These are phyloP conservation scores for Yarrowia hollandica DNA, from an alignment of 805 yeast genomes.

Conservation along the genomic window DNA sequence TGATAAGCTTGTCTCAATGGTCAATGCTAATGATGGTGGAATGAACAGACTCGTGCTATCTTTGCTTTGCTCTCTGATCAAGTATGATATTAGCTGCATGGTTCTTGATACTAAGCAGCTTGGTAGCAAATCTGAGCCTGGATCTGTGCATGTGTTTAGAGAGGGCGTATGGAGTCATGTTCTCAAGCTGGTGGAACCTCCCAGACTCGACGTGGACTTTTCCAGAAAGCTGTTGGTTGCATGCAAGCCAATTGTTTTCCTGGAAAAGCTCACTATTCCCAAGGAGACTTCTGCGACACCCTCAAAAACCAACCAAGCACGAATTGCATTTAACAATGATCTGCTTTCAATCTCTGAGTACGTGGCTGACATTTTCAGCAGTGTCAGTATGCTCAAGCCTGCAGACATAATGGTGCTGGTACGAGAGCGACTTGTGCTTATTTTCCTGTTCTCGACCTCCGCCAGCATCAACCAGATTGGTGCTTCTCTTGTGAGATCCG, in stretches of 20 bases:
- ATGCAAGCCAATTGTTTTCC: slow-evolving; percentile 1
- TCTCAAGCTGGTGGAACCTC: slow-evolving; percentile 11
- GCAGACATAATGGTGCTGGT: slow-evolving; percentile 4
- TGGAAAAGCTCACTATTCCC: slow-evolving; percentile 4
- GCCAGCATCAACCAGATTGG: slow-evolving; percentile 8
- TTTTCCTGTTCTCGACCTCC: slow-evolving; percentile 7
- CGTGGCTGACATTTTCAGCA: slow-evolving; percentile 10
- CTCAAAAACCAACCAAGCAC: neutral
- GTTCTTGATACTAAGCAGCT: slow-evolving; percentile 8
- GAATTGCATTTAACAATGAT: slow-evolving; percentile 5
- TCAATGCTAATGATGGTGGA: neutral
- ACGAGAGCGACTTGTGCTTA: neutral
- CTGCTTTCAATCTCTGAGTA: neutral
- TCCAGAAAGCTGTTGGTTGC: slow-evolving; percentile 1
- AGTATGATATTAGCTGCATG: slow-evolving; percentile 20
- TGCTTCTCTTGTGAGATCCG: slow-evolving; percentile 9
- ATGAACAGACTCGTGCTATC: neutral
- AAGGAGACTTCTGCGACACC: neutral
- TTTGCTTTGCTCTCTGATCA: neutral
- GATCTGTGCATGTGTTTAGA: neutral
- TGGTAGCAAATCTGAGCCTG: slow-evolving; percentile 10
- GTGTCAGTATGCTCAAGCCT: slow-evolving; percentile 5
- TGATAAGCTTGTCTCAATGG: neutral
- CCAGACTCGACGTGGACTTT: slow-evolving; percentile 3
- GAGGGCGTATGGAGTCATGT: neutral